These are phyloP conservation scores for Diutina ranongensis DNA, from an alignment of 1,139 yeast genomes.

Conservation along the genomic window DNA sequence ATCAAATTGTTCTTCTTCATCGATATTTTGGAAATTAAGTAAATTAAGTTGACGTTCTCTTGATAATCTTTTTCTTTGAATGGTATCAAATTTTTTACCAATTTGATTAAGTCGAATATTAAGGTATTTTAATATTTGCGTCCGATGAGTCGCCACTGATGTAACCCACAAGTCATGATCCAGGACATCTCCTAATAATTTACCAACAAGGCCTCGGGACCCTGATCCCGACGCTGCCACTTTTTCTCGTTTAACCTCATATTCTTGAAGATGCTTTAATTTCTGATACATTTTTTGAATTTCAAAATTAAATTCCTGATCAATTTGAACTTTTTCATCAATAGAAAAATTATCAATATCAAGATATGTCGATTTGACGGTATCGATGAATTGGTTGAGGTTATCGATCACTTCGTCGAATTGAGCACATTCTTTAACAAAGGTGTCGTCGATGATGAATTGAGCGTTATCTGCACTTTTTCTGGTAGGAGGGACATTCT, in stretches of 20 bases:
- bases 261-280: conserved; percentile 35
- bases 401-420: conserved; percentile 29
- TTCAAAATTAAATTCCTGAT: conserved; percentile 40
- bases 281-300: conserved; percentile 40
- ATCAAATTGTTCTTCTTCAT: conserved; percentile 15
- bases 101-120: conserved; percentile 23
- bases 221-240: conserved; percentile 10
- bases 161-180: conserved; percentile 18
- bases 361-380: conserved; percentile 34
- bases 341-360: conserved; percentile 28
- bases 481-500: not conserved
- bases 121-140: conserved; percentile 28
- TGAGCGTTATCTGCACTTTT: not conserved
- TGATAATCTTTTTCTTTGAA: conserved; percentile 30
- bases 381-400: conserved; percentile 26
- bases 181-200: conserved; percentile 22
- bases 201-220: conserved; percentile 12
- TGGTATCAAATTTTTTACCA: conserved; percentile 24
- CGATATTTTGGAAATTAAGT: conserved; percentile 31
- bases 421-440: conserved; percentile 37
- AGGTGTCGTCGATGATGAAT: conserved; percentile 28
- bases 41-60: conserved; percentile 31
- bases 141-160: conserved; percentile 22
- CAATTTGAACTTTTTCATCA: conserved; percentile 42
- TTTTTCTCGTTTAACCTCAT: conserved; percentile 35